phyloP scores from a whole-genome alignment of 345 rosid species.

The Acer campestre region DNA sequence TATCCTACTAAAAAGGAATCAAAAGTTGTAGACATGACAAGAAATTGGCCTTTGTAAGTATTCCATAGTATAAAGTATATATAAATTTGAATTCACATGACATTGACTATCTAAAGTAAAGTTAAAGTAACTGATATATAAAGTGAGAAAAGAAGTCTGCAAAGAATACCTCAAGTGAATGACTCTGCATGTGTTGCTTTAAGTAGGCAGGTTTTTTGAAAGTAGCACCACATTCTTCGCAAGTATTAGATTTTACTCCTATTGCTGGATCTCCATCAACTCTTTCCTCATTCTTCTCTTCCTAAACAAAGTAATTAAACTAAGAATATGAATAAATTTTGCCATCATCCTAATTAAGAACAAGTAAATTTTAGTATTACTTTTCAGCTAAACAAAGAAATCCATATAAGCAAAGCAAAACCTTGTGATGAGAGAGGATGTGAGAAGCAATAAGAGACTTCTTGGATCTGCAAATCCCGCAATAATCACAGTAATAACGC shows the following conservation, averaged over 20 bases:
- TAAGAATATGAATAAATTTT: neutral
- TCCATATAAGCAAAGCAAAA: neutral
- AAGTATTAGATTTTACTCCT: constrained; percentile 35
- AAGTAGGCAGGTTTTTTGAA: constrained; percentile 85
- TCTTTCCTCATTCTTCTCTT: constrained; percentile 43
- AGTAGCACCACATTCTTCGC: constrained; percentile 65
- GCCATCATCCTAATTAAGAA: neutral
- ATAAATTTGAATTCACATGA: neutral
- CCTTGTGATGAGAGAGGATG: constrained; percentile 60
- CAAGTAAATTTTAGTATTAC: neutral
- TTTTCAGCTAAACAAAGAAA: neutral
- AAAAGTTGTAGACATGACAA: neutral
- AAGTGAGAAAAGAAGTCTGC: neutral
- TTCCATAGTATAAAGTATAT: neutral
- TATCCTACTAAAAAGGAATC: neutral
- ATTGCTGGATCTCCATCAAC: constrained; percentile 29
- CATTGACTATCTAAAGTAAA: neutral
- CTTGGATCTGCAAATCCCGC: constrained; percentile 89
- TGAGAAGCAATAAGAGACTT: constrained; percentile 71
- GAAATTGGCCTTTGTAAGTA: neutral
- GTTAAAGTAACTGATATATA: neutral
- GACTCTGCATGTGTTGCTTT: constrained; percentile 83
- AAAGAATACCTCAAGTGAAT: constrained; percentile 65
- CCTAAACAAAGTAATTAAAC: constrained; percentile 30
- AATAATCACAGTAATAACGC: constrained; percentile 72